Evolutionary conservation across 805 yeast species (phyloP), one percentile per base, ranked within the genome.

Genomic region (Kazachstania viticola): DNA sequence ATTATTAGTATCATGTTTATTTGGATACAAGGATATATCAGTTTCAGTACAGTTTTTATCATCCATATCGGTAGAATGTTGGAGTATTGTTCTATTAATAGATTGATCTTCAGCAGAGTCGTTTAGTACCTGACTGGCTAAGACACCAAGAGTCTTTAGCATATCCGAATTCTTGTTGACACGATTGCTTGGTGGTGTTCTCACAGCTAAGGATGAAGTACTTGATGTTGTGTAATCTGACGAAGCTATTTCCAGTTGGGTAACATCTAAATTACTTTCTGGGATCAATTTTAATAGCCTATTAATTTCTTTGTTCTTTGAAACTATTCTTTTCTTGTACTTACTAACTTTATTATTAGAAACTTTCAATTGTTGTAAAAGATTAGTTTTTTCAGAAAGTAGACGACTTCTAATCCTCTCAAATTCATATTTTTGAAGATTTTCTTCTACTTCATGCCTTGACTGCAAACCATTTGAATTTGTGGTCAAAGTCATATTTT

Each of bases 81-180:
- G 37, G 12, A 30, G 16, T 12, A 35, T 27, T 15, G 44, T 40
- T 26, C 36, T 36, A 27, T 37, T 37, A 2, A 34, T 31, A 3
- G 44, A 37, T 5, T 14, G 33, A 25, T 37, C 41, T 26, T 33
- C 44, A 2, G 39, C 29, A n/a, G 37, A 41, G 33, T 62, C 66
- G 27, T 60, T 58, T 21, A 69, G 45, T 0, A 67, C 73, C 40
- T 71, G 76, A 26, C 71, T 61, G 3, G 78, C 78, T 33, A 72
- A 52, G 35, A 68, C 49, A 11, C 75, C 78, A 29, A 72, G 51
- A 1, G 76, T 68, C 27, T 64, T 66, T 29, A 72, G 39, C 58
- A 65, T 64, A 25, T 46, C 33, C 8, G 38, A 25, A 14, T 32
- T 31, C 17, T 31, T 31, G 17, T 28, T 33, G 14, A 21, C 29